phyloP scores from a whole-genome alignment of 192 early-diverging fungal species.

The Gryganskiella cystojenkinii region DNA sequence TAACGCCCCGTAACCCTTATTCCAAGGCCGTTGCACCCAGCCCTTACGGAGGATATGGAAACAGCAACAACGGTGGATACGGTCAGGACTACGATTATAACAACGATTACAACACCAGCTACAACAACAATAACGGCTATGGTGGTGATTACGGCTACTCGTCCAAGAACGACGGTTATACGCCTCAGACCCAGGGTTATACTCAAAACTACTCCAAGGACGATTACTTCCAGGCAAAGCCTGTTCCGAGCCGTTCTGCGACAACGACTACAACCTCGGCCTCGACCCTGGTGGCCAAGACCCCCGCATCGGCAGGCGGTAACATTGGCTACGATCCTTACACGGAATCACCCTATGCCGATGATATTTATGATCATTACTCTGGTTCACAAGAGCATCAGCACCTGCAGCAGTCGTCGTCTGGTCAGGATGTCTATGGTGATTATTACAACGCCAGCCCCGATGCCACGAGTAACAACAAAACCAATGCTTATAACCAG shows the following conservation, averaged over 20 bases:
- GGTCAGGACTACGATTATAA: neutral
- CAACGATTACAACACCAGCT: constrained; percentile 4
- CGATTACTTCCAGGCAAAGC: constrained; percentile 47
- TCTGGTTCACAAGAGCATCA: constrained; percentile 15
- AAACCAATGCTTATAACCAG: neutral
- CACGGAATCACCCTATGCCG: neutral
- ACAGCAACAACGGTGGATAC: neutral
- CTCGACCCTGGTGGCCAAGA: neutral
- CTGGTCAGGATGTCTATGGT: constrained; percentile 9
- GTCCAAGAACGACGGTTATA: too few relatives aligned
- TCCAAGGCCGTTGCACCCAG: too few relatives aligned
- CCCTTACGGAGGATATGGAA: constrained; percentile 10
- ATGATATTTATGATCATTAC: constrained; percentile 21
- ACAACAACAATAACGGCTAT: too few relatives aligned
- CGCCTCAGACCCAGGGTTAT: constrained; percentile 26
- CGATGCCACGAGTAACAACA: neutral
- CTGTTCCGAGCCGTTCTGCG: neutral
- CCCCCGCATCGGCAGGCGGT: neutral
- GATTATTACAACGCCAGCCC: constrained; percentile 3
- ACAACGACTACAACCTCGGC: neutral
- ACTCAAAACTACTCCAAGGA: constrained; percentile 20
- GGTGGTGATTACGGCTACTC: too few relatives aligned
- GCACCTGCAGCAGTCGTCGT: constrained; percentile 18
- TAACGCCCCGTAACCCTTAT: constrained; percentile 13
- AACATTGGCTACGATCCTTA: constrained; percentile 19